Evolutionary conservation across 2,329 filamentous ascomycete genomes (phyloP).

Genomic region (Byssochlamys sp.): DNA sequence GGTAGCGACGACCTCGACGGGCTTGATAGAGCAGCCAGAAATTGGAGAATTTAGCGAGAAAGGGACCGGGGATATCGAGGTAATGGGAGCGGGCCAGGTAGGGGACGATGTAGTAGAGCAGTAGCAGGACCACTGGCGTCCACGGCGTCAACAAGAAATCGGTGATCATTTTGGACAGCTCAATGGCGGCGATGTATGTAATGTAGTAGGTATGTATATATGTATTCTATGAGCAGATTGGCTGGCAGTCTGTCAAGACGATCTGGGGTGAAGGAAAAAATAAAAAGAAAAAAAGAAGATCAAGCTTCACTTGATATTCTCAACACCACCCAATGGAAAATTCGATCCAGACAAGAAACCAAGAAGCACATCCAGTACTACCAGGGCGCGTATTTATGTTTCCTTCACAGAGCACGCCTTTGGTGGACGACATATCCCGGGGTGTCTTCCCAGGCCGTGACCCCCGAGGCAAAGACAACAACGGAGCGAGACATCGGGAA

Average conservation of each 20-base stretch:
- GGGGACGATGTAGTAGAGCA: conserved; percentile 49
- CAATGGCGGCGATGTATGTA: neutral
- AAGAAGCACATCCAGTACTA: neutral
- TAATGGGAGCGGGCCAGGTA: conserved; percentile 49
- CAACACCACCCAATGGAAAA: neutral
- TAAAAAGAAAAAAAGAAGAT: neutral
- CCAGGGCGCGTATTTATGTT: neutral
- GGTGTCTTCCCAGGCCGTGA: neutral
- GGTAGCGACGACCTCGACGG: conserved; percentile 57
- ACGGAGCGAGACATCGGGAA: conserved; percentile 16
- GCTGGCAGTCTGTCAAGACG: neutral
- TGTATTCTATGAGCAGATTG: too few species aligned
- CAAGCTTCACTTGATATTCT: neutral
- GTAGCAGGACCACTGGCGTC: conserved; percentile 39
- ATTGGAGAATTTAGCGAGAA: conserved; percentile 58
- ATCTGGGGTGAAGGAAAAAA: neutral
- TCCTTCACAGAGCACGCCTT: neutral
- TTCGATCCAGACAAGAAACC: neutral
- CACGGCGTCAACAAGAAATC: conserved; percentile 24
- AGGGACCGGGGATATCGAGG: conserved; percentile 42
- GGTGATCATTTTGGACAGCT: conserved; percentile 17
- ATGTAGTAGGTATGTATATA: too few species aligned
- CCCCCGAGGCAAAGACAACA: conserved; percentile 16
- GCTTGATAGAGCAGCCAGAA: conserved; percentile 65
- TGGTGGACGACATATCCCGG: neutral